phyloP scores from a whole-genome alignment of 169 alveolate genomes.

The Eimeria praecox region DNA sequence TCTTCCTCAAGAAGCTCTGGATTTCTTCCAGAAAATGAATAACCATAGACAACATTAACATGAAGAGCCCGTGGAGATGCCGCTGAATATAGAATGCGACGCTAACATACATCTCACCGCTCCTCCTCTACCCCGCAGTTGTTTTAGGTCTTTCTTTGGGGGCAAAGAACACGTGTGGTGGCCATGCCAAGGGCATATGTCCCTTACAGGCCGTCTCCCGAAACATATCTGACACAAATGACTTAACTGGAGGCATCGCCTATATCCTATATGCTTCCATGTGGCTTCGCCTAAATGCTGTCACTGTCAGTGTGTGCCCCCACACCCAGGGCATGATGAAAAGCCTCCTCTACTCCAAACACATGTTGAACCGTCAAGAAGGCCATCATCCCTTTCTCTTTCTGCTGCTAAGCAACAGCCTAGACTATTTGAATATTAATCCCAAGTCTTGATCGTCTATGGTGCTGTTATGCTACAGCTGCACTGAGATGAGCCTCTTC shows the following conservation, averaged over 20 bases:
- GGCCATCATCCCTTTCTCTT: neutral
- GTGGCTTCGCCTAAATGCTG: neutral
- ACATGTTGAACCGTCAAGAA: neutral
- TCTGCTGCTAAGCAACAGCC: neutral
- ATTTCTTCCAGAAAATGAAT: neutral
- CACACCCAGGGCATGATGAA: neutral
- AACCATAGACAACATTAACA: neutral
- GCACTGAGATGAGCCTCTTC: neutral
- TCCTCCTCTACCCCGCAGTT: slow-evolving; percentile 33
- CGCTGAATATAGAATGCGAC: neutral
- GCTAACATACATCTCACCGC: slow-evolving; percentile 15
- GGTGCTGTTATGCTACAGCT: neutral
- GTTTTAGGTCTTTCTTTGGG: neutral
- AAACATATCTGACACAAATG: neutral
- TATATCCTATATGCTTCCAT: neutral
- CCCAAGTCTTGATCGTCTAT: neutral
- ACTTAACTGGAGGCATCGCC: neutral
- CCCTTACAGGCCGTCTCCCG: neutral
- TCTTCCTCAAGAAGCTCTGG: slow-evolving; percentile 3
- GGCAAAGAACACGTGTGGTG: neutral
- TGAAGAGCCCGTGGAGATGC: neutral
- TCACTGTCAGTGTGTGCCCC: neutral
- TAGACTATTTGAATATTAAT: neutral
- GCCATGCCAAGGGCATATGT: slow-evolving; percentile 33
- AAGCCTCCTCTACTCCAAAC: neutral